phyloP scores from a whole-genome alignment of 2,329 filamentous ascomycete species.

The Grosmannia clavigera region DNA sequence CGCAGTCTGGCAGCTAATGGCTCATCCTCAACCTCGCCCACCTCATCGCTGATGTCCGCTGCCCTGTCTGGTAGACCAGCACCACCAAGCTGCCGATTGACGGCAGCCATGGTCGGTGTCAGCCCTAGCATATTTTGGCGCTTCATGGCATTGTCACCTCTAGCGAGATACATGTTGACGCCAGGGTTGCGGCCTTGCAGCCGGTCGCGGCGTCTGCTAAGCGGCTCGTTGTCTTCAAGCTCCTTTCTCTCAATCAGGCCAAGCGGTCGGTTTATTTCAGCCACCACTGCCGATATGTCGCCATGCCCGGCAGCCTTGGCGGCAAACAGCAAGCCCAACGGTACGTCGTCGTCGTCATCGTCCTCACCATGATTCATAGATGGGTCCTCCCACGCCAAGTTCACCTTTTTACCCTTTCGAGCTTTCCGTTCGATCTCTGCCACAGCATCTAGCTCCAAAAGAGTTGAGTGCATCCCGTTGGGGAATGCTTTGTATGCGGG shows the following conservation, averaged over 20 bases:
- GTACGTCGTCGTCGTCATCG: constrained; percentile 72
- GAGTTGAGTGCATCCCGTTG: constrained; percentile 78
- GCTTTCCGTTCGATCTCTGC: constrained; percentile 71
- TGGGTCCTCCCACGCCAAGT: constrained; percentile 80
- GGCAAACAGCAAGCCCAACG: constrained; percentile 68
- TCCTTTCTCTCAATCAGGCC: constrained; percentile 72
- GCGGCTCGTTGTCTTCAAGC: constrained; percentile 83
- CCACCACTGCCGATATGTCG: constrained; percentile 32
- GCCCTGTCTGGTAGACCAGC: constrained; percentile 8
- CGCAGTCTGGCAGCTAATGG: constrained; percentile 54
- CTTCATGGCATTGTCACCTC: constrained; percentile 17
- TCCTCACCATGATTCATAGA: constrained; percentile 31
- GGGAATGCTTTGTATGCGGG: constrained; percentile 50
- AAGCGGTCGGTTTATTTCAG: constrained; percentile 50
- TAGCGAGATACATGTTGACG: constrained; percentile 17
- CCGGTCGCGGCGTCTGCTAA: constrained; percentile 64
- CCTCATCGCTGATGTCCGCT: constrained; percentile 9
- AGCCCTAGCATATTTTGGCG: constrained; percentile 33
- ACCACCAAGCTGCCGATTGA: neutral
- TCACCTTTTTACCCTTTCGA: constrained; percentile 62
- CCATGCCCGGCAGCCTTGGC: constrained; percentile 40
- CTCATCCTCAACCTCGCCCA: constrained; percentile 48
- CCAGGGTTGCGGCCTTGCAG: constrained; percentile 49
- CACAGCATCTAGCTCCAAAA: constrained; percentile 82
- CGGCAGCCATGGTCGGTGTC: constrained; percentile 9